Percentiles rank a stretch among this genome's conserved stretches.
Evolutionary conservation across 2,329 filamentous ascomycete species (phyloP).

Genomic region (Xylariaceae sp.): DNA sequence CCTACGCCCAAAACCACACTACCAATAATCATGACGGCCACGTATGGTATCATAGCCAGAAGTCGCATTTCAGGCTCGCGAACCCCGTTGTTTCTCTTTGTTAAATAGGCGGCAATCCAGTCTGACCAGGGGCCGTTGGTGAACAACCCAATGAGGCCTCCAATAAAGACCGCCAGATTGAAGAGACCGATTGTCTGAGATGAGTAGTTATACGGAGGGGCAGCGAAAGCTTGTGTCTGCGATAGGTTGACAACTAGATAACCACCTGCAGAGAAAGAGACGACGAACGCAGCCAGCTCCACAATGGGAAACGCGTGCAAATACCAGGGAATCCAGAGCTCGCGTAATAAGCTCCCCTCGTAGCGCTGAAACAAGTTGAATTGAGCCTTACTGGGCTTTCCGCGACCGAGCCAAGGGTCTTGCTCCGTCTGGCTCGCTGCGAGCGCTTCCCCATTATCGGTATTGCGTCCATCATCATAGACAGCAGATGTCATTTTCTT

Average conservation of each 20-base stretch:
- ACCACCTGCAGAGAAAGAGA: conserved; percentile 47
- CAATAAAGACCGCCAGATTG: conserved; percentile 50
- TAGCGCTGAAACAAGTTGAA: conserved; percentile 56
- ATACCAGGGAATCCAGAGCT: conserved; percentile 65
- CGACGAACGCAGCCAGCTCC: conserved; percentile 63
- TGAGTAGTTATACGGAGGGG: conserved; percentile 20
- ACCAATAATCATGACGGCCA: conserved; percentile 48
- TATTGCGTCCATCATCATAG: conserved; percentile 14
- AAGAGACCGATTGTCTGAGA: conserved; percentile 46
- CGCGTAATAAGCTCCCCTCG: conserved; percentile 51
- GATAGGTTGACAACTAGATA: conserved; percentile 62
- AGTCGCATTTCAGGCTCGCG: conserved; percentile 53
- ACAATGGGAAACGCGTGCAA: conserved; percentile 65
- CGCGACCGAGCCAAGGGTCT: conserved; percentile 59
- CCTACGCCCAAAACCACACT: conserved; percentile 49
- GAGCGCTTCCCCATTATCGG: conserved; percentile 28
- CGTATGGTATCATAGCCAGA: conserved; percentile 48
- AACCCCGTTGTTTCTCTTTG: conserved; percentile 47
- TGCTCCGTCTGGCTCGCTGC: conserved; percentile 43
- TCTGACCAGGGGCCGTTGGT: conserved; percentile 49
- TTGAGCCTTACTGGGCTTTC: conserved; percentile 56
- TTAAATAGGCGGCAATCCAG: conserved; percentile 44
- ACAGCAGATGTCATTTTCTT: conserved; percentile 8
- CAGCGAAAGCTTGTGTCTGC: conserved; percentile 27
- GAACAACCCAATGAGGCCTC: conserved; percentile 44